Conservation (phyloP, 306 rosid genomes). For the Urtica urens region DNA sequence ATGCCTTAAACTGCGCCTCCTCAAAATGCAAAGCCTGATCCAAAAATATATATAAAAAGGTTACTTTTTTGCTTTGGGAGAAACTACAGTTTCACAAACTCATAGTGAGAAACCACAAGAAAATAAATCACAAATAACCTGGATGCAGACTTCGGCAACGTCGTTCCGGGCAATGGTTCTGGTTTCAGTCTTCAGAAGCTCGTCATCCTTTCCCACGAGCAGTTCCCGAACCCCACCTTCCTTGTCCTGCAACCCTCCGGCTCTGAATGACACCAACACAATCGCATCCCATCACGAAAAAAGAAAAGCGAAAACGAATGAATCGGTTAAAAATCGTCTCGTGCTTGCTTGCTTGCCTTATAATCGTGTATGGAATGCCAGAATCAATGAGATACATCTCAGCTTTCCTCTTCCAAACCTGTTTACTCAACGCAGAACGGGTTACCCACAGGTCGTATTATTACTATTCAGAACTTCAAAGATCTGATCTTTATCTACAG, state of each 20-base stretch:
- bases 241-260: conserved; percentile 89
- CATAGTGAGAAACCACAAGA: background rate
- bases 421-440: conserved; percentile 4
- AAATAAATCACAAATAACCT: conserved; percentile 36
- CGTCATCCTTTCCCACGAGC: conserved; percentile 76
- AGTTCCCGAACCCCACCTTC: conserved; percentile 78
- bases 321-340: background rate
- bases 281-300: no score
- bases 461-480: conserved; percentile 3
- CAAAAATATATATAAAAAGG: background rate
- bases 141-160: conserved; percentile 88
- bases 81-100: no score
- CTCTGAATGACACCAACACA: conserved; percentile 37
- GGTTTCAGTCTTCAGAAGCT: conserved; percentile 78
- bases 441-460: background rate
- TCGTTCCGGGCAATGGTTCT: conserved; percentile 71
- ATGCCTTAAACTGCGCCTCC: conserved; percentile 69
- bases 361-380: conserved; percentile 79
- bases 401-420: conserved; percentile 98
- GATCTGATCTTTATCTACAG: conserved; percentile 15
- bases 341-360: conserved; percentile 51
- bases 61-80: no score
- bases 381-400: conserved; percentile 92
- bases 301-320: background rate
- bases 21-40: conserved; percentile 61